Evolutionary conservation across 225 moss, liverwort and hornwort genomes (phyloP).

Genomic region (Asterella californica): DNA sequence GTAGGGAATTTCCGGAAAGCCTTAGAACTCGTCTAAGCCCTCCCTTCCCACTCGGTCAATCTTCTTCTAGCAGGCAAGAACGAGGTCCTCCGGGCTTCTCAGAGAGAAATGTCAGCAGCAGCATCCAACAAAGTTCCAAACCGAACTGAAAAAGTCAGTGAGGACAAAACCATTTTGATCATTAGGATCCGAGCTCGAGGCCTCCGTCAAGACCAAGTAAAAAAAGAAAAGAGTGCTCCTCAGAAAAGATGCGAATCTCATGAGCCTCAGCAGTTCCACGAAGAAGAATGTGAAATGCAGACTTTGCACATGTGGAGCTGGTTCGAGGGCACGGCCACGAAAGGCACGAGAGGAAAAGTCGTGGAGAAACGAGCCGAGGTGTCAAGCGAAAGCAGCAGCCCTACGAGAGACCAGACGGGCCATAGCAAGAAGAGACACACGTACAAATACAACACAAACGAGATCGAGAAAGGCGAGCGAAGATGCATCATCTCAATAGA

Average conservation of each 20-base stretch:
- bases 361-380: neutral
- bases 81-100: neutral
- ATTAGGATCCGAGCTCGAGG: neutral
- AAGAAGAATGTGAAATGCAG: conserved; percentile 11
- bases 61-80: neutral
- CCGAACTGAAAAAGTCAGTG: neutral
- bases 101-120: conserved; percentile 1
- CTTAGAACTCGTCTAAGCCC: neutral
- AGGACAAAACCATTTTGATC: neutral
- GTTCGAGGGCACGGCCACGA: neutral
- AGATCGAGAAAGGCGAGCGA: conserved; percentile 13
- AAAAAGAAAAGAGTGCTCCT: neutral
- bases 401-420: conserved; percentile 20
- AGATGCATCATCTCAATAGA: conserved; percentile 9
- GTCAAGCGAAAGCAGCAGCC: neutral
- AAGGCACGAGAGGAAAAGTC: neutral
- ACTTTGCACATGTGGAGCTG: conserved; percentile 9
- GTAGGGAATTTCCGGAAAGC: neutral
- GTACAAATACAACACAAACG: conserved; percentile 1
- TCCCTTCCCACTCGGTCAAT: neutral
- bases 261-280: conserved; percentile 11
- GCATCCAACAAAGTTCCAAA: conserved; percentile 1
- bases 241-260: neutral
- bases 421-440: conserved; percentile 9
- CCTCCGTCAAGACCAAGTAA: neutral